Evolutionary conservation across 169 alveolate species (phyloP).

Genomic region (Plasmodium inui): DNA sequence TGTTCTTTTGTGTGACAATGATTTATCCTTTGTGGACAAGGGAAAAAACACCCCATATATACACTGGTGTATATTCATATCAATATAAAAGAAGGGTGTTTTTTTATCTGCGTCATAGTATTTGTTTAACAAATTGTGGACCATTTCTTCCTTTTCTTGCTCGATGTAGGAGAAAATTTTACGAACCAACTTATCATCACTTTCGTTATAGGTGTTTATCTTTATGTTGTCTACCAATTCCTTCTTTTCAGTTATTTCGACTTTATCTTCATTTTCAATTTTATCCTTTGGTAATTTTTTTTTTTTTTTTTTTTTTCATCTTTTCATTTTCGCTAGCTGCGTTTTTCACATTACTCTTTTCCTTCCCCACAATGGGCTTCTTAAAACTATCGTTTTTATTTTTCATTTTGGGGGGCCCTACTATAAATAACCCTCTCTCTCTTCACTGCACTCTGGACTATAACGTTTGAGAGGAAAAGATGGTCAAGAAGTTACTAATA

Average conservation of each 20-base stretch:
- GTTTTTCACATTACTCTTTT: neutral
- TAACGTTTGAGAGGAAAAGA: neutral
- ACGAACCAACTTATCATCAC: constrained; percentile 43
- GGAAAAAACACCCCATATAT: constrained; percentile 76
- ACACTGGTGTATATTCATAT: constrained; percentile 76
- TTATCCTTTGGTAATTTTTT: constrained; percentile 75
- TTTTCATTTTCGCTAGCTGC: constrained; percentile 18
- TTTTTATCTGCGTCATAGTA: constrained; percentile 77
- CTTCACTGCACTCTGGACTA: neutral
- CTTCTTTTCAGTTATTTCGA: constrained; percentile 76
- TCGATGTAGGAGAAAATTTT: constrained; percentile 33
- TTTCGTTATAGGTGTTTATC: constrained; percentile 77
- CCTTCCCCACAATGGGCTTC: neutral
- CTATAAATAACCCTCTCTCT: neutral
- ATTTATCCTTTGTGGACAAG: constrained; percentile 59
- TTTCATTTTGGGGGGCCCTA: neutral
- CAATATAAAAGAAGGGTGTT: constrained; percentile 75
- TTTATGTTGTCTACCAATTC: constrained; percentile 77
- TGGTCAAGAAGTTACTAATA: neutral
- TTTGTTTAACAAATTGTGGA: constrained; percentile 76
- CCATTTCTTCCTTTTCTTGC: constrained; percentile 73
- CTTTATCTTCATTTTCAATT: constrained; percentile 80
- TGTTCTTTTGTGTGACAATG: constrained; percentile 33
- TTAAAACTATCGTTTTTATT: constrained; percentile 16
- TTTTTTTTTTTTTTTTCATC: constrained; percentile 27